These are phyloP conservation scores for Quercus wislizeni DNA, from an alignment of 306 rosid genomes.

Conservation along the genomic window DNA sequence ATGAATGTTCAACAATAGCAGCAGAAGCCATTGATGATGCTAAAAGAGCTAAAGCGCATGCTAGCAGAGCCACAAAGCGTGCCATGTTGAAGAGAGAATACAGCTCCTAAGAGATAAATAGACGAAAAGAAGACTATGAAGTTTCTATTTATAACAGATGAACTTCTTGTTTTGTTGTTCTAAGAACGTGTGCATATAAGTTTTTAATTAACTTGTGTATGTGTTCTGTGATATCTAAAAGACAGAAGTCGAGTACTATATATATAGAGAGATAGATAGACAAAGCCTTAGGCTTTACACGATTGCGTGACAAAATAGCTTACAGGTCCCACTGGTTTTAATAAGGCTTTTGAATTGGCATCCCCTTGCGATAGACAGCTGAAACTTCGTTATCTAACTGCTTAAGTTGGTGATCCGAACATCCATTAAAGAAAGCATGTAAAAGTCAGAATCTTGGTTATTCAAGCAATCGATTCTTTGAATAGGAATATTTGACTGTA, in stretches of 20 bases:
- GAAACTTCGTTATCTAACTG: conserved; percentile 3
- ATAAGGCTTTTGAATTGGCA: background rate
- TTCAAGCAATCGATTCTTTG: too few species aligned
- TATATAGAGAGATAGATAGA: background rate
- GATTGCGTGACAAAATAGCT: background rate
- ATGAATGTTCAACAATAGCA: conserved; percentile 44
- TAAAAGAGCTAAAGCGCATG: conserved; percentile 29
- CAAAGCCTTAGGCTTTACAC: background rate
- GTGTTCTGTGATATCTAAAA: background rate
- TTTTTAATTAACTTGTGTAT: background rate
- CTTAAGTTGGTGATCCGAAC: background rate
- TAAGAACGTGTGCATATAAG: background rate
- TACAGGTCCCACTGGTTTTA: background rate
- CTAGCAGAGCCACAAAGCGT: conserved; percentile 22
- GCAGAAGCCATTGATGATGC: conserved; percentile 44
- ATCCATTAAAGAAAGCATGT: background rate
- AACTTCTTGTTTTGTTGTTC: background rate
- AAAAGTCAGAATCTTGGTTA: background rate
- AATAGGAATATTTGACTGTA: too few species aligned
- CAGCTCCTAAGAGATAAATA: background rate
- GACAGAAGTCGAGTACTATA: background rate
- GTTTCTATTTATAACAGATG: background rate
- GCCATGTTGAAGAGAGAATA: conserved; percentile 20
- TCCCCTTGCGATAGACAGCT: too few species aligned
- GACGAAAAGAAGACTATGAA: background rate